phyloP scores from a whole-genome alignment of 2,329 filamentous ascomycete genomes.

The Madurella fahalii region DNA sequence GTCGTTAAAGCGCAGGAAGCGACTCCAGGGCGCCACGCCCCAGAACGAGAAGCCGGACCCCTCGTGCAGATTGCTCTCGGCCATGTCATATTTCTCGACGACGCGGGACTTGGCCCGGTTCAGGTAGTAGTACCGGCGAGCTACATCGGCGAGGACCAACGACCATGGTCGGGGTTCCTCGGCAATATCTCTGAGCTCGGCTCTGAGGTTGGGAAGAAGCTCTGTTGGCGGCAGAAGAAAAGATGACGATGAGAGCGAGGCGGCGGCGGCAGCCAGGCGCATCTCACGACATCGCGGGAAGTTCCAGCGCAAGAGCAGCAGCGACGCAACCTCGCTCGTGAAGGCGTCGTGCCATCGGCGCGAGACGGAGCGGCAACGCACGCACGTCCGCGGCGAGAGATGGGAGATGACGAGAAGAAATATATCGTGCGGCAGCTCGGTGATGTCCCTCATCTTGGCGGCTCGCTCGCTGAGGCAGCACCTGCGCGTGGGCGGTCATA shows the following conservation, averaged over 20 bases:
- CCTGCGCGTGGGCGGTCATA: not conserved
- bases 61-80: constrained; percentile 34
- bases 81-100: constrained; percentile 39
- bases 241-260: constrained; percentile 5
- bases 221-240: not conserved
- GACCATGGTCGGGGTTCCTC: constrained; percentile 35
- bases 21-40: constrained; percentile 43
- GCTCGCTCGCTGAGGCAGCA: not conserved
- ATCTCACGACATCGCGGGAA: constrained; percentile 53
- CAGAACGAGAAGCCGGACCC: constrained; percentile 24
- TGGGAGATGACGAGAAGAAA: constrained; percentile 51
- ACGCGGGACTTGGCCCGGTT: constrained; percentile 43
- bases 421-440: constrained; percentile 52
- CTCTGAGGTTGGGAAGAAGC: constrained; percentile 16
- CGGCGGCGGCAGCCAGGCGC: constrained; percentile 33
- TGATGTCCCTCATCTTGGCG: constrained; percentile 35
- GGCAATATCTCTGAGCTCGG: constrained; percentile 15
- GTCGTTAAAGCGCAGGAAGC: constrained; percentile 40
- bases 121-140: constrained; percentile 53
- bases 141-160: constrained; percentile 44
- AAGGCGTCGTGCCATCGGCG: constrained; percentile 48
- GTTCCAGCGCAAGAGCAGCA: constrained; percentile 45
- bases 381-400: constrained; percentile 46
- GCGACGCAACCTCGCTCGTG: constrained; percentile 42
- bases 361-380: constrained; percentile 51